Conservation (phyloP, 305 asterid genomes). For the Nicotiana rustica region DNA sequence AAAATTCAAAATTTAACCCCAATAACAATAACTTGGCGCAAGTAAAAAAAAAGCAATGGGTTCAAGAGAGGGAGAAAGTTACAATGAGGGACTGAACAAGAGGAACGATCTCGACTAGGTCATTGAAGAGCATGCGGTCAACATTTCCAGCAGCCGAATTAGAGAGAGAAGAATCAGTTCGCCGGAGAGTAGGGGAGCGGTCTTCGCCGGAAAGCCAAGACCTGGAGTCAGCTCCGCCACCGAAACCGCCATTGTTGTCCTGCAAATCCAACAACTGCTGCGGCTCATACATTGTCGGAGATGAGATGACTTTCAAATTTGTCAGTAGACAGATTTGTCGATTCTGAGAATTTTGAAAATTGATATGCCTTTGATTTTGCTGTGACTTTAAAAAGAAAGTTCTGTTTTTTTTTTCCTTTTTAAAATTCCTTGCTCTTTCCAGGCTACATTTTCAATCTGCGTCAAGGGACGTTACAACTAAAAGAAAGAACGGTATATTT, state of each 20-base stretch:
- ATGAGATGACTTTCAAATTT: neutral
- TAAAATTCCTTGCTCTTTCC: neutral
- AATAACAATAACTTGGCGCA: neutral
- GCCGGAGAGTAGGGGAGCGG: slow-evolving; percentile 48
- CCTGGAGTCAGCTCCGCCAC: slow-evolving; percentile 65
- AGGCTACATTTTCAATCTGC: neutral
- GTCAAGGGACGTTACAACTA: slow-evolving; percentile 35
- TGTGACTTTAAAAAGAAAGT: slow-evolving; percentile 3
- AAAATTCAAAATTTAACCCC: slow-evolving; percentile 18
- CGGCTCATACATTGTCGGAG: slow-evolving; percentile 49
- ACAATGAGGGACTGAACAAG: slow-evolving; percentile 95
- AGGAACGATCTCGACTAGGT: slow-evolving; percentile 88
- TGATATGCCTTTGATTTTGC: slow-evolving; percentile 31
- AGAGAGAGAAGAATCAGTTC: slow-evolving; percentile 70
- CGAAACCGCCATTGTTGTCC: slow-evolving; percentile 53
- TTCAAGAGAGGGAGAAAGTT: slow-evolving; percentile 32
- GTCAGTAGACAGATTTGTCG: neutral
- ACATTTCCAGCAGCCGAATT: slow-evolving; percentile 65
- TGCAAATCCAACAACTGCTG: slow-evolving; percentile 77
- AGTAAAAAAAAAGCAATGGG: neutral
- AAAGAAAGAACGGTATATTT: neutral
- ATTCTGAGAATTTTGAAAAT: slow-evolving; percentile 20
- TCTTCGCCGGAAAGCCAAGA: slow-evolving; percentile 84
- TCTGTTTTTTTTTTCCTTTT: neutral
- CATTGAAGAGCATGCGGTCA: slow-evolving; percentile 72